phyloP scores from a whole-genome alignment of 306 rosid species.

The Sicyos baderoa region DNA sequence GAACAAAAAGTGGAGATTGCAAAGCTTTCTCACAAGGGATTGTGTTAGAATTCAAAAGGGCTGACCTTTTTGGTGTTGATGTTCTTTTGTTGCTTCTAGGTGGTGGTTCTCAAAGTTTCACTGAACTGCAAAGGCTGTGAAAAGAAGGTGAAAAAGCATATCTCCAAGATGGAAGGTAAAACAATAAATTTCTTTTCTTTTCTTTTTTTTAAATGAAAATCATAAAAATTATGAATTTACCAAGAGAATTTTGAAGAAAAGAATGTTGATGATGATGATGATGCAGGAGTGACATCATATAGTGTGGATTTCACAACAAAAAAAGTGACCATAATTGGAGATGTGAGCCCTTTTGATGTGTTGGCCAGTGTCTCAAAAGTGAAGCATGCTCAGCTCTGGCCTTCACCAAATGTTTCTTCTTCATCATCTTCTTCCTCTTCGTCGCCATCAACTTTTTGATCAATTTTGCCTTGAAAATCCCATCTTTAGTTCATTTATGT shows the following conservation, averaged over 20 bases:
- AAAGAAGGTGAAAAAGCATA: constrained; percentile 57
- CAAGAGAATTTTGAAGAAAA: background rate
- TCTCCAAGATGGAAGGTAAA: constrained; percentile 65
- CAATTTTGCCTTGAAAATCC: background rate
- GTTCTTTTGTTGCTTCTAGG: constrained; percentile 19
- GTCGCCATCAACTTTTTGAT: background rate
- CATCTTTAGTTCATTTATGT: background rate
- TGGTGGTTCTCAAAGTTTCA: constrained; percentile 57
- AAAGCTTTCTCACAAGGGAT: background rate
- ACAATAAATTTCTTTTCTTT: too few relatives aligned
- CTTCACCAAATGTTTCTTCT: constrained; percentile 32
- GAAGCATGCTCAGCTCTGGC: constrained; percentile 79
- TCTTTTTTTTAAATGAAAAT: too few relatives aligned
- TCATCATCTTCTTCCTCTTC: constrained; percentile 25
- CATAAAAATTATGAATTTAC: background rate
- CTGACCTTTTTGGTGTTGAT: background rate
- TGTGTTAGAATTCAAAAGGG: background rate
- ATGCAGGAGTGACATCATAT: constrained; percentile 78
- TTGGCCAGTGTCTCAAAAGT: constrained; percentile 74
- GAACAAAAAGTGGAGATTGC: background rate
- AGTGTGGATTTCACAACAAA: constrained; percentile 62
- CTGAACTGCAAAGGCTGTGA: constrained; percentile 65
- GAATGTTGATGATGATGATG: background rate
- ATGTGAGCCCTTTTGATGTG: constrained; percentile 59
- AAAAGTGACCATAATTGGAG: constrained; percentile 72